phyloP scores from a whole-genome alignment of 208 protist genomes.

The Strigomonas oncopelti region DNA sequence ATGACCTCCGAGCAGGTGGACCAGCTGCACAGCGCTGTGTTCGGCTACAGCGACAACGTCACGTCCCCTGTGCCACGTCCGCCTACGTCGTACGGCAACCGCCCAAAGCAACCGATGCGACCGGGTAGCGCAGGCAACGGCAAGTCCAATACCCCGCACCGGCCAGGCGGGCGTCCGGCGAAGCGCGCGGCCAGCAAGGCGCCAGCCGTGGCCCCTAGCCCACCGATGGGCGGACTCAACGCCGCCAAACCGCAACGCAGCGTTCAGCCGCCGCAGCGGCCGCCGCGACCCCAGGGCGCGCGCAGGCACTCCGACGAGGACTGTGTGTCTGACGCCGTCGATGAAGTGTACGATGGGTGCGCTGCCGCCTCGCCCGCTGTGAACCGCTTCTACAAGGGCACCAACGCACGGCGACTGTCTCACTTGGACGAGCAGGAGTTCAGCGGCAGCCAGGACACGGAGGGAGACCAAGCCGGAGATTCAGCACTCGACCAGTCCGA shows the following conservation, averaged over 20 bases:
- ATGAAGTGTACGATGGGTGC: neutral
- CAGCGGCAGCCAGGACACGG: neutral
- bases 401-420: too few relatives aligned
- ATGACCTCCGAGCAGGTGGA: conserved; percentile 8
- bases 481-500: neutral
- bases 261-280: neutral
- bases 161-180: neutral
- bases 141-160: neutral
- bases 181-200: neutral
- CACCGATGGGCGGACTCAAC: neutral
- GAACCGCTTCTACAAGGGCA: neutral
- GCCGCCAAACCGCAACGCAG: neutral
- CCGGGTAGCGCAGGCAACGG: neutral
- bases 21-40: conserved; percentile 10
- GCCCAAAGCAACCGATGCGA: neutral
- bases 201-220: neutral
- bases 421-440: neutral
- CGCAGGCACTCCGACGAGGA: neutral
- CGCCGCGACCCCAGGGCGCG: neutral
- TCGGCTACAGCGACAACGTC: conserved; percentile 12
- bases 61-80: conserved; percentile 7
- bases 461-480: neutral
- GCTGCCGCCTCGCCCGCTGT: neutral
- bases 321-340: neutral
- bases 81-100: conserved; percentile 5